A percentile compares a stretch with the other conserved stretches of the same genome.
Conservation (phyloP, 345 rosid species). For the Acer saccharum region DNA sequence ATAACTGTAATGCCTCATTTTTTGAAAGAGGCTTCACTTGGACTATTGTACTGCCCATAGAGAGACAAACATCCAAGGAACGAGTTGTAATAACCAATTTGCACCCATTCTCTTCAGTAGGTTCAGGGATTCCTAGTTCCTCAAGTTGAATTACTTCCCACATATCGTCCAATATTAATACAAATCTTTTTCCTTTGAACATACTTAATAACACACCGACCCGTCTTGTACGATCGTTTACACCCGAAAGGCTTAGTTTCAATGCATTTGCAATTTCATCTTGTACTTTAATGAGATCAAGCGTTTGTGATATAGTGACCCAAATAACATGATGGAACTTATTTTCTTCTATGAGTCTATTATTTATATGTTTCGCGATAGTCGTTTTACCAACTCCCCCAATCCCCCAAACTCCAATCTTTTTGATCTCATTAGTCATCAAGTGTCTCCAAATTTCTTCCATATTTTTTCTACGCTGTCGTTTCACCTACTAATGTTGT, state of each 20-base stretch:
- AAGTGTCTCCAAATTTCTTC: background rate
- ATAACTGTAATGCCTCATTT: no score
- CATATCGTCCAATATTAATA: no score
- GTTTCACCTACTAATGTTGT: background rate
- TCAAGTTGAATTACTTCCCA: no score
- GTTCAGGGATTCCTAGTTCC: no score
- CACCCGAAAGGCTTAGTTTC: background rate
- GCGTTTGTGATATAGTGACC: background rate
- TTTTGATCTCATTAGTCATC: background rate
- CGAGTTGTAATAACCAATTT: no score
- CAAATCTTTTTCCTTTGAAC: background rate
- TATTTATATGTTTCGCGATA: background rate
- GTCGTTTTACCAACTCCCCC: background rate
- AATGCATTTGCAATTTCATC: background rate
- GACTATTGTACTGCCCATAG: no score
- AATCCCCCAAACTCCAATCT: background rate
- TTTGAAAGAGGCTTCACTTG: no score
- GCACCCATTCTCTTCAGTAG: no score
- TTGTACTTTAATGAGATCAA: background rate
- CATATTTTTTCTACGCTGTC: background rate
- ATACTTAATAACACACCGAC: background rate
- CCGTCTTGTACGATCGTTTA: background rate
- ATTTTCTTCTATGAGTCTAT: background rate
- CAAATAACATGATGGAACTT: background rate
- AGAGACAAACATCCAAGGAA: no score